Percentiles rank a stretch among this genome's conserved stretches.
These are phyloP conservation scores for Carex parvula DNA, from an alignment of 176 grass and related monocot genomes.

Conservation along the genomic window DNA sequence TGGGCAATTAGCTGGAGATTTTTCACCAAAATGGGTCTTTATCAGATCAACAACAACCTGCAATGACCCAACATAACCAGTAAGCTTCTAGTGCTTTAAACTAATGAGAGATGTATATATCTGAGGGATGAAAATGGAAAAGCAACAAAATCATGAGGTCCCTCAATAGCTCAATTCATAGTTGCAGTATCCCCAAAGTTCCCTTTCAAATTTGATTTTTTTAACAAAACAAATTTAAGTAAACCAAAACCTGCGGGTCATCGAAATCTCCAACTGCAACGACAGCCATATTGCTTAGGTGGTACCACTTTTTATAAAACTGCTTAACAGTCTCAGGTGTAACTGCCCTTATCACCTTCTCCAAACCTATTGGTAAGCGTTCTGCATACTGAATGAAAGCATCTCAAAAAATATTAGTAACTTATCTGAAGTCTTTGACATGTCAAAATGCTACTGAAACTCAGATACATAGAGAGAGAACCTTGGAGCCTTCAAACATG, in stretches of 20 bases:
- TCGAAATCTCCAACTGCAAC: constrained; percentile 94
- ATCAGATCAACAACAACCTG: constrained; percentile 91
- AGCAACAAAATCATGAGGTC: background rate
- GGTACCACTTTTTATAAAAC: constrained; percentile 95
- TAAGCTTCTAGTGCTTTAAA: constrained; percentile 17
- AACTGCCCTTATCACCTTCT: constrained; percentile 92
- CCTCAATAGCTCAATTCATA: background rate
- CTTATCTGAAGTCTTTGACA: background rate
- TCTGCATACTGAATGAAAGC: constrained; percentile 75
- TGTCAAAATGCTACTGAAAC: background rate
- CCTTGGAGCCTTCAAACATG: constrained; percentile 94
- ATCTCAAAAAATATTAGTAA: constrained; percentile 26
- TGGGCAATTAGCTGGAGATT: constrained; percentile 41
- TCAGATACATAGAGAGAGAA: constrained; percentile 32
- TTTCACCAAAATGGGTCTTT: constrained; percentile 88
- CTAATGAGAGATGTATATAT: background rate
- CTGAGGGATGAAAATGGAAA: background rate
- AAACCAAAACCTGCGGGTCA: constrained; percentile 59
- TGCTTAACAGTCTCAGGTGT: constrained; percentile 61
- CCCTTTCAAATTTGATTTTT: background rate
- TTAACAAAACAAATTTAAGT: constrained; percentile 9
- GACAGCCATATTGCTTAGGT: constrained; percentile 93
- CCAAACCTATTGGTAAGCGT: constrained; percentile 82
- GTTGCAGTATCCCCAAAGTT: background rate
- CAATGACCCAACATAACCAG: constrained; percentile 16